A percentile compares a stretch with the other conserved stretches of the same genome.
Evolutionary conservation across 2,329 filamentous ascomycete species (phyloP).

Genomic region (Parasarocladium wereldwijsianum): DNA sequence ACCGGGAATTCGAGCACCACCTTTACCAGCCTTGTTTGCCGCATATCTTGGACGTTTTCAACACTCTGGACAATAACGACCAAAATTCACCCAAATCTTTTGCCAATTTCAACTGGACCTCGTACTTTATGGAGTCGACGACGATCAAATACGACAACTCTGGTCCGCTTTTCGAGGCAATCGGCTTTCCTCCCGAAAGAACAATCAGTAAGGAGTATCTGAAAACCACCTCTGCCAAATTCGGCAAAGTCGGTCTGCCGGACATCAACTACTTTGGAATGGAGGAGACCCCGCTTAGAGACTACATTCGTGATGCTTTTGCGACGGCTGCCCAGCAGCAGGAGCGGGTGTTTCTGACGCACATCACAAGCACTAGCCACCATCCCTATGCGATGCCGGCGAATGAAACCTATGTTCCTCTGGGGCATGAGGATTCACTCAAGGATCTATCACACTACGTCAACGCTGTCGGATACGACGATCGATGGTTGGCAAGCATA

Average conservation of each 20-base stretch:
- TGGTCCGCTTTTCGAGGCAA: slow-evolving; percentile 13
- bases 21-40: slow-evolving; percentile 30
- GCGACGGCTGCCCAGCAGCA: slow-evolving; percentile 14
- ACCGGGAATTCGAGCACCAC: slow-evolving; percentile 23
- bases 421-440: slow-evolving; percentile 11
- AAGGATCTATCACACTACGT: slow-evolving; percentile 19
- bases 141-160: slow-evolving; percentile 20
- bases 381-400: slow-evolving; percentile 17
- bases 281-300: slow-evolving; percentile 15
- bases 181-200: slow-evolving; percentile 15
- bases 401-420: slow-evolving; percentile 12
- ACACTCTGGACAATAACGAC: slow-evolving; percentile 9
- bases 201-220: slow-evolving; percentile 16
- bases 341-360: slow-evolving; percentile 18
- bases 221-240: slow-evolving; percentile 13
- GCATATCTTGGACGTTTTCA: slow-evolving; percentile 21
- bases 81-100: not conserved
- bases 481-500: slow-evolving; percentile 17
- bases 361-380: slow-evolving; percentile 21
- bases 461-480: slow-evolving; percentile 17
- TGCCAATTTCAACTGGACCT: slow-evolving; percentile 12
- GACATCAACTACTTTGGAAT: slow-evolving; percentile 22
- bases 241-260: slow-evolving; percentile 13
- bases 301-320: slow-evolving; percentile 19
- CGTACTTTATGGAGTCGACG: slow-evolving; percentile 18